A percentile compares a stretch with the other conserved stretches of the same genome.
These are phyloP conservation scores for Stellera chamaejasme DNA, from an alignment of 345 rosid genomes.

Conservation along the genomic window DNA sequence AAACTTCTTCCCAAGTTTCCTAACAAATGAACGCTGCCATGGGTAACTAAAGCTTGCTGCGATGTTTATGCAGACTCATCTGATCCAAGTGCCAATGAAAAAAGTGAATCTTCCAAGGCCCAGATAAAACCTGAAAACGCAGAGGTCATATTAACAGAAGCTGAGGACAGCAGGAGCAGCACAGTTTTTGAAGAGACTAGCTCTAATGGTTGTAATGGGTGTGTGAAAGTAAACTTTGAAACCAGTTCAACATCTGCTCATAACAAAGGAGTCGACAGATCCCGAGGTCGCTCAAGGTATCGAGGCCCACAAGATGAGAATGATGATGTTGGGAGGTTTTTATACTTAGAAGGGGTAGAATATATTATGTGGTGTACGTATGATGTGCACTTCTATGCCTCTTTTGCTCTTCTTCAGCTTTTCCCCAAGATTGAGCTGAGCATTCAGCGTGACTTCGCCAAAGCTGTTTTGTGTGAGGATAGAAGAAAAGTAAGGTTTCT, in stretches of 20 bases:
- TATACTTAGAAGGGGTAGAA: slow-evolving; percentile 90
- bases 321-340: slow-evolving; percentile 76
- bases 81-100: slow-evolving; percentile 19
- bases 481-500: slow-evolving; percentile 73
- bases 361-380: slow-evolving; percentile 95
- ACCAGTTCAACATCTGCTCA: slow-evolving; percentile 17
- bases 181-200: slow-evolving; percentile 20
- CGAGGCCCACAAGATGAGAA: slow-evolving; percentile 25
- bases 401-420: slow-evolving; percentile 74
- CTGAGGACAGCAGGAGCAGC: slow-evolving; percentile 12
- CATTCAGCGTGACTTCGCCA: slow-evolving; percentile 89
- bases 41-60: neutral
- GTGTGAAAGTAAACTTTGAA: slow-evolving; percentile 14
- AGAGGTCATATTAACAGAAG: slow-evolving; percentile 20
- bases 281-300: slow-evolving; percentile 11
- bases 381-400: slow-evolving; percentile 92
- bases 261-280: slow-evolving; percentile 15
- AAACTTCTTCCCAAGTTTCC: no score
- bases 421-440: slow-evolving; percentile 83
- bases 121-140: slow-evolving; percentile 19
- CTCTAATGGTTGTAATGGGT: slow-evolving; percentile 6
- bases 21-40: neutral
- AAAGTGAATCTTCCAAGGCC: slow-evolving; percentile 12
- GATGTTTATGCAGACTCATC: slow-evolving; percentile 44
- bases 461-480: slow-evolving; percentile 78